phyloP scores from a whole-genome alignment of 805 yeast genomes.

The Cephaloascus fragrans region DNA sequence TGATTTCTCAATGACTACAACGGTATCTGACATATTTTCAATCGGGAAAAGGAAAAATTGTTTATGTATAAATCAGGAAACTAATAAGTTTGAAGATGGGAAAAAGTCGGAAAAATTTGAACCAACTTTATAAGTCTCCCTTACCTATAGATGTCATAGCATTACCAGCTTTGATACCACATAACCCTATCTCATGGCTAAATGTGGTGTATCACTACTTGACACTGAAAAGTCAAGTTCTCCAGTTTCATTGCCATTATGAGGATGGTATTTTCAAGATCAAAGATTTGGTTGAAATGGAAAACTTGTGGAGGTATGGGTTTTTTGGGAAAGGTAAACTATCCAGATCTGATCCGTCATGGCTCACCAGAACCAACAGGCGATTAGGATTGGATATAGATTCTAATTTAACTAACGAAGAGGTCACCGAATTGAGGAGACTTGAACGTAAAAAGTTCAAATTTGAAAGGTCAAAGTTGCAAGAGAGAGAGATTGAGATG shows the following conservation, averaged over 20 bases:
- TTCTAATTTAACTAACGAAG: slow-evolving; percentile 48
- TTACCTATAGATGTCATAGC: slow-evolving; percentile 45
- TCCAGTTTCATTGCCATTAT: slow-evolving; percentile 1
- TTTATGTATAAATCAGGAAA: too few relatives aligned
- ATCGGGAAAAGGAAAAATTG: too few relatives aligned
- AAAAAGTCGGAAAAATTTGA: slow-evolving; percentile 17
- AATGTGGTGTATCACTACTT: slow-evolving; percentile 28
- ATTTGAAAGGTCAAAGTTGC: slow-evolving; percentile 41
- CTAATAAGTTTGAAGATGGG: slow-evolving; percentile 17
- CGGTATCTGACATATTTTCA: slow-evolving; percentile 72
- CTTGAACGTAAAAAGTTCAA: slow-evolving; percentile 67
- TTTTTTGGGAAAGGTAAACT: slow-evolving; percentile 90
- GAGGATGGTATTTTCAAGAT: slow-evolving; percentile 29
- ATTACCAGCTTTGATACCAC: slow-evolving; percentile 46
- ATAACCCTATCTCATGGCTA: slow-evolving; percentile 62
- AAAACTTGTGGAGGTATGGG: slow-evolving; percentile 68
- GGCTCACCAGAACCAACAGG: slow-evolving; percentile 58
- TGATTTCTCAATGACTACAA: slow-evolving; percentile 87
- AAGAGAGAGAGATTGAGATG: slow-evolving; percentile 34
- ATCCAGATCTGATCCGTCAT: slow-evolving; percentile 88
- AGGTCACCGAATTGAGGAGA: slow-evolving; percentile 65
- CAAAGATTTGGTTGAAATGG: slow-evolving; percentile 33
- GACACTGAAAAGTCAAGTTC: slow-evolving; percentile 2
- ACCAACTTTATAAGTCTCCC: slow-evolving; percentile 32
- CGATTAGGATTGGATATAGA: slow-evolving; percentile 37